phyloP scores from a whole-genome alignment of 495 filamentous ascomycete genomes.

The Melanomma pulvis-pyrius region DNA sequence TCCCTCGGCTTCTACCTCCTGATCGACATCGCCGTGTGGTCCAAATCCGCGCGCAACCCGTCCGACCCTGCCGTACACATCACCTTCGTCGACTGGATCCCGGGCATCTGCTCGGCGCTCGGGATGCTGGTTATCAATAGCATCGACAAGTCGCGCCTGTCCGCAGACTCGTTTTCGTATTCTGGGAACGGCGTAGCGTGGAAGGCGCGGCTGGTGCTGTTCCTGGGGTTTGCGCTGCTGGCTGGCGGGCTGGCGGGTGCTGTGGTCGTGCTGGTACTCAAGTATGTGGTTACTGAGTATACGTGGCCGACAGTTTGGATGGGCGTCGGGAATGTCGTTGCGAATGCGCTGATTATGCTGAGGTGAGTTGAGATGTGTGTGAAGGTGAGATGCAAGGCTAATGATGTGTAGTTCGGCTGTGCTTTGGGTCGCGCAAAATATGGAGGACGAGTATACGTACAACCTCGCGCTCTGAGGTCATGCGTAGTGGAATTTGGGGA shows the following conservation, averaged over 20 bases:
- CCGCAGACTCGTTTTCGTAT: conserved; percentile 85
- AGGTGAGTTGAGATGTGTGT: conserved; percentile 60
- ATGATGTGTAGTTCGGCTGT: conserved; percentile 70
- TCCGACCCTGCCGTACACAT: conserved; percentile 73
- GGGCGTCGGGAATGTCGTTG: conserved; percentile 89
- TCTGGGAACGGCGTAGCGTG: conserved; percentile 85
- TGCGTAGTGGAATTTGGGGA: background rate
- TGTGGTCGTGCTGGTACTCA: conserved; percentile 86
- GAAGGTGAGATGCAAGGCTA: conserved; percentile 17
- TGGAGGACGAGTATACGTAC: conserved; percentile 98
- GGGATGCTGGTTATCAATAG: conserved; percentile 99
- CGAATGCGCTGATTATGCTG: conserved; percentile 84
- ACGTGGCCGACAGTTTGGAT: conserved; percentile 86
- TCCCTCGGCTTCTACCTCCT: conserved; percentile 96
- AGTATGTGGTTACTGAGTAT: conserved; percentile 81
- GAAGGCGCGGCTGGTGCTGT: conserved; percentile 95
- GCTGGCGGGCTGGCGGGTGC: conserved; percentile 93
- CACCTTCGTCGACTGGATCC: conserved; percentile 98
- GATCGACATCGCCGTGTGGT: conserved; percentile 88
- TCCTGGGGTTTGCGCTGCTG: conserved; percentile 91
- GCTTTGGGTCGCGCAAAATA: conserved; percentile 97
- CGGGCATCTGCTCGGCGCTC: conserved; percentile 87
- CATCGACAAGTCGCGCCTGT: conserved; percentile 89
- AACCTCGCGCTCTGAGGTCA: conserved; percentile 77
- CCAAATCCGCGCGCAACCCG: conserved; percentile 74